phyloP scores from a whole-genome alignment of 176 grass and related monocot species.

The Triticum aestivum region IWGSC_CS_RefSeq_v2.1 NC_057797.1:59641466-59641965 shows the following conservation, averaged over 20 bases:
- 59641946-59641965: conserved; percentile 3
- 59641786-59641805: conserved; percentile 46
- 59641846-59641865: neutral
- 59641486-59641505: conserved; percentile 83
- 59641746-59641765: neutral
- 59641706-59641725: neutral
- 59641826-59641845: conserved; percentile 24
- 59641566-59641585: conserved; percentile 98
- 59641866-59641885: neutral
- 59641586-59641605: conserved; percentile 35
- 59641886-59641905: neutral
- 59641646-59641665: too few relatives aligned
- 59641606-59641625: neutral
- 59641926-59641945: conserved; percentile 42
- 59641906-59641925: conserved; percentile 31
- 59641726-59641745: neutral
- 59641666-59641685: too few relatives aligned
- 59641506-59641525: conserved; percentile 46
- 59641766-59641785: neutral
- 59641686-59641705: neutral
- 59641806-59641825: conserved; percentile 31
- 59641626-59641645: conserved; percentile 17
- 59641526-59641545: conserved; percentile 91
- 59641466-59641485: conserved; percentile 99
- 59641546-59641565: conserved; percentile 95